Percentiles rank a stretch among this genome's conserved stretches.
These are phyloP conservation scores for Melampsora abietis-canadensis DNA, from an alignment of 1,284 basidiomycete species.

Conservation along the genomic window DNA sequence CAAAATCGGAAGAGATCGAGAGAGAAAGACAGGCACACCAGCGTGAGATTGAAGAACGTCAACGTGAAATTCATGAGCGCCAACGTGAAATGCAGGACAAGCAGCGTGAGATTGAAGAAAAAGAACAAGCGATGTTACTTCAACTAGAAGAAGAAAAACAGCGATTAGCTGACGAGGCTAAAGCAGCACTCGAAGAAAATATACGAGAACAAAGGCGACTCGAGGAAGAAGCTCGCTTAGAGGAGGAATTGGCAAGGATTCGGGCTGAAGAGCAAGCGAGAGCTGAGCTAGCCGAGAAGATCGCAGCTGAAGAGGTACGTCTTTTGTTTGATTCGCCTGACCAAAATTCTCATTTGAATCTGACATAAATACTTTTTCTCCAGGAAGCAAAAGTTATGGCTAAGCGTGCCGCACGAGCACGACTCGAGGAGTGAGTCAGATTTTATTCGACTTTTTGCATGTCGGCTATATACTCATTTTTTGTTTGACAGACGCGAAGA, in stretches of 20 bases:
- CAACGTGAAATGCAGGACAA: constrained; percentile 2
- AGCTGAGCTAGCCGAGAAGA: constrained; percentile 3
- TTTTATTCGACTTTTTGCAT: neutral
- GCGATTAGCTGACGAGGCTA: constrained; percentile 18
- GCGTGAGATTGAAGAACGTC: constrained; percentile 5
- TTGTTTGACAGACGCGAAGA: constrained; percentile 11
- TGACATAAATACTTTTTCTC: neutral
- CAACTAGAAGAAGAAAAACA: neutral
- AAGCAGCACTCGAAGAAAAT: neutral
- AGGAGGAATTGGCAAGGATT: constrained; percentile 14
- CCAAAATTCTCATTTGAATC: neutral
- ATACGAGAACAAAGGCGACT: constrained; percentile 11
- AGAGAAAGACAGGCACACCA: neutral
- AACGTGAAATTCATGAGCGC: neutral
- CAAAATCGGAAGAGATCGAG: neutral
- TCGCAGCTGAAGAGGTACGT: constrained; percentile 4
- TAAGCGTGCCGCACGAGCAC: neutral
- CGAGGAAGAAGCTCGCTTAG: constrained; percentile 10
- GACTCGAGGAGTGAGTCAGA: neutral
- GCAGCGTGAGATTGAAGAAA: constrained; percentile 14
- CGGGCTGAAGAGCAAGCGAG: constrained; percentile 1
- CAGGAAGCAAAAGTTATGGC: neutral
- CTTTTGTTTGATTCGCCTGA: neutral
- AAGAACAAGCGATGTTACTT: neutral
- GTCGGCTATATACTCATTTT: neutral